Base-by-base conservation (phyloP, 306 rosid species). In the Sphenostylis stenocarpa region DNA sequence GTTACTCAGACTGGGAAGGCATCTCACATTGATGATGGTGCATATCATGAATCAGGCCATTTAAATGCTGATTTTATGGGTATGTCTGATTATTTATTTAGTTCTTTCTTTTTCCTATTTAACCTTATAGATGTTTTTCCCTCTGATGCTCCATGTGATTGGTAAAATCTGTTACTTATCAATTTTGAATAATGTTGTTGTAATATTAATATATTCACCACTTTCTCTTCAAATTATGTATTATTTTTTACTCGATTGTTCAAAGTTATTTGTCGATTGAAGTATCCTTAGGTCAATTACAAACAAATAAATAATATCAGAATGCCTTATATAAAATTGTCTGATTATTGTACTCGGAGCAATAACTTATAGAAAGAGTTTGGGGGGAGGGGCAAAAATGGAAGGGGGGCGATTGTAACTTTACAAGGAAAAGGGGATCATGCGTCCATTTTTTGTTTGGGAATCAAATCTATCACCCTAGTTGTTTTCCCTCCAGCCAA, bases 1-100 rank as follows among this genome's bases (percentile, higher is more conserved):
- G 90, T 91, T 63, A 76, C 89, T 72, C 93, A 89, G 82, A 84
- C 84, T 49, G 87, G 91, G 68, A 95, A 87, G 83, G 86, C 87
- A 81, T 87, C 91, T 76, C 86, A 67, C 77, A 71, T 72, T 63
- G 90, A 87, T 81, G 88, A 89, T 36, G 80, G 83, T 73, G 76
- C 76, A 51, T 85, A 28, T 82, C 79, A 79, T 78, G 95, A 85
- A 77, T 88, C 90, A 78, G 84, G 86, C 52, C 79, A 67, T 81
- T 76, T 79, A 31, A 78, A 58, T 63, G 83, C 88, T 51, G 86
- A 85, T 83, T 85, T 84, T 76, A 55, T 82, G 80, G 91, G 95
- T 92, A 85, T 47, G 77, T 76, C 69, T 56, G 44, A 55, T 44
- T 67, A 19, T 51, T 31, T 15, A 16, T 52, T 3, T 39, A 48